These are phyloP conservation scores for Myrica gale DNA, from an alignment of 306 rosid species.

Conservation along the genomic window DNA sequence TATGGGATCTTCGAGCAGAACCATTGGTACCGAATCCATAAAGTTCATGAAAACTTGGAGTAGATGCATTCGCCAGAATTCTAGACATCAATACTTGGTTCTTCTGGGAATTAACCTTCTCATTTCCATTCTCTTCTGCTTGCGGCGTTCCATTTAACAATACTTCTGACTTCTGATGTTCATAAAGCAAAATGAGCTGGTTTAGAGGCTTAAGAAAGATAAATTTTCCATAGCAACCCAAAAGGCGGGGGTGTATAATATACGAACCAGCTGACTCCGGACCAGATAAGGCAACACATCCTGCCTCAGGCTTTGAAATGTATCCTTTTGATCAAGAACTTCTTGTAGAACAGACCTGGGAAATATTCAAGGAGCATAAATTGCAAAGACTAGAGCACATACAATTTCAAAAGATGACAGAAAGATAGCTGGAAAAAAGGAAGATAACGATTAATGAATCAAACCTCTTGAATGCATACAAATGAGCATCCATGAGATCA, in stretches of 20 bases:
- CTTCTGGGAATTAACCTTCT: constrained; percentile 58
- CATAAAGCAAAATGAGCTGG: constrained; percentile 39
- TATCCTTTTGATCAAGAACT: constrained; percentile 67
- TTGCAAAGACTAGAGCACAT: constrained; percentile 20
- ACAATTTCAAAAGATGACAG: constrained; percentile 16
- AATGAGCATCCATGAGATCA: constrained; percentile 97
- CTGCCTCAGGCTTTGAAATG: constrained; percentile 74
- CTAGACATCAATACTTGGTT: constrained; percentile 59
- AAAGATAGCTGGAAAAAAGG: constrained; percentile 8
- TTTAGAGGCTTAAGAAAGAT: constrained; percentile 33
- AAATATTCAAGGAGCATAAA: constrained; percentile 21
- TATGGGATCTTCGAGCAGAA: constrained; percentile 60
- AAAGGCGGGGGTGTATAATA: constrained; percentile 31
- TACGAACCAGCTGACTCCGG: constrained; percentile 91
- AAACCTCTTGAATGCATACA: constrained; percentile 93
- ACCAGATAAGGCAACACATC: constrained; percentile 96
- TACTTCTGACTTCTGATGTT: constrained; percentile 72
- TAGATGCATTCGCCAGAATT: constrained; percentile 78
- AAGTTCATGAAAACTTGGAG: constrained; percentile 64
- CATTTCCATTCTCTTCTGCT: constrained; percentile 74
- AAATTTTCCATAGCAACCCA: constrained; percentile 21
- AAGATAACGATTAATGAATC: constrained; percentile 16
- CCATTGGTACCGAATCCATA: constrained; percentile 47
- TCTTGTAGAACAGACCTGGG: constrained; percentile 83
- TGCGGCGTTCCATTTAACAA: constrained; percentile 53